Percentiles rank a stretch among this genome's conserved stretches.
These are phyloP conservation scores for Macadamia tetraphylla DNA, from an alignment of 164 flowering plant genomes.

Conservation along the genomic window DNA sequence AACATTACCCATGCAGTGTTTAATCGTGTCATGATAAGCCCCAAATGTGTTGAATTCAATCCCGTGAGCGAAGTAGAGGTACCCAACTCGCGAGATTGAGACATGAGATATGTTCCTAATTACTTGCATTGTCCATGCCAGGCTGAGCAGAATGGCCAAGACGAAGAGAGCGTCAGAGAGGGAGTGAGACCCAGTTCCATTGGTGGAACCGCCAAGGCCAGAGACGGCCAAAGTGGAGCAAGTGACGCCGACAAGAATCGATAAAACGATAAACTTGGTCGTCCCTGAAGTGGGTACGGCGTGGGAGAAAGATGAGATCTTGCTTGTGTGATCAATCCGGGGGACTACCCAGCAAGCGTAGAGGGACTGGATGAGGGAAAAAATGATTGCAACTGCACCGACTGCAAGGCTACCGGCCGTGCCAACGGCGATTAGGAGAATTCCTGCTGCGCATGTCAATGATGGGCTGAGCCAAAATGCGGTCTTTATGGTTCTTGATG, in stretches of 20 bases:
- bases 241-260: constrained; percentile 15
- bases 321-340: constrained; percentile 26
- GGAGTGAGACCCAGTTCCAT: constrained; percentile 4
- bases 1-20: constrained; percentile 29
- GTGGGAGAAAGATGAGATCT: constrained; percentile 25
- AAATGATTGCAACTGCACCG: constrained; percentile 28
- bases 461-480: constrained; percentile 56
- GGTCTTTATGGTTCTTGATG: constrained; percentile 29
- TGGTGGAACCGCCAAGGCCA: constrained; percentile 49
- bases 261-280: constrained; percentile 1
- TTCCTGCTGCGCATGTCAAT: constrained; percentile 30
- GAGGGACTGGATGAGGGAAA: constrained; percentile 33
- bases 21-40: constrained; percentile 22
- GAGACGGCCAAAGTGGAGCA: constrained; percentile 30
- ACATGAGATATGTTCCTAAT: constrained; percentile 34
- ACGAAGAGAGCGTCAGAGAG: constrained; percentile 27
- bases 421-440: constrained; percentile 35
- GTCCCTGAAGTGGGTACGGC: constrained; percentile 20
- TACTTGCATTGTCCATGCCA: constrained; percentile 51
- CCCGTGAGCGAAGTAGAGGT: constrained; percentile 24
- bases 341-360: constrained; percentile 50
- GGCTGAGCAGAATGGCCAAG: constrained; percentile 32
- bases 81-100: constrained; percentile 31
- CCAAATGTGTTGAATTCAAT: constrained; percentile 11
- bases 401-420: constrained; percentile 24